Conservation (phyloP, 2,329 filamentous ascomycete genomes). For the Dryadomyces quercivorus region DNA sequence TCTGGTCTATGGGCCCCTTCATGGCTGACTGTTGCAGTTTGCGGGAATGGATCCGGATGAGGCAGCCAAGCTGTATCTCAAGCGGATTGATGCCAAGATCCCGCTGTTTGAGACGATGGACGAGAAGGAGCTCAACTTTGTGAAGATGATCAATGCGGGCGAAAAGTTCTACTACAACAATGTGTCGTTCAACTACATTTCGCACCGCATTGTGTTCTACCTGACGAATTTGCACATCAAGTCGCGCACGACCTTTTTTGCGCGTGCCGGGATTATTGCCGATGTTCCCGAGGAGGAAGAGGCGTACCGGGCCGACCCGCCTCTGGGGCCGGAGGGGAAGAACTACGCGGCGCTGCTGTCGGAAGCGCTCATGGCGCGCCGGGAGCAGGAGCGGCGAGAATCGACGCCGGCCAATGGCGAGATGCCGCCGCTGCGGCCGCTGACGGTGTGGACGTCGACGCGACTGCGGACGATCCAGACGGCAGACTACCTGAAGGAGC, state of each 20-base stretch:
- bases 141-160: conserved; percentile 99
- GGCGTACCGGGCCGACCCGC: conserved; percentile 82
- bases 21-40: conserved; percentile 41
- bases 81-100: conserved; percentile 82
- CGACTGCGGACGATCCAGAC: conserved; percentile 84
- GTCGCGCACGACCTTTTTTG: conserved; percentile 85
- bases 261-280: conserved; percentile 71
- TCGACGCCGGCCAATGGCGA: conserved; percentile 51
- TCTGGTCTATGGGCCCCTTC: conserved; percentile 18
- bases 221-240: conserved; percentile 97
- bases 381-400: conserved; percentile 65
- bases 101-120: conserved; percentile 96
- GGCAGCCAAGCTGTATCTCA: conserved; percentile 82
- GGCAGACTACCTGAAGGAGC: conserved; percentile 63
- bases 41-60: conserved; percentile 84
- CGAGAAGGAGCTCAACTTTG: conserved; percentile 86
- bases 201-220: conserved; percentile 96
- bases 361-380: conserved; percentile 68
- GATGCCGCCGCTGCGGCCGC: conserved; percentile 47
- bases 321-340: conserved; percentile 66
- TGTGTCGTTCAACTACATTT: conserved; percentile 90
- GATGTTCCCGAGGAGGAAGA: conserved; percentile 81
- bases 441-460: conserved; percentile 93
- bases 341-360: conserved; percentile 80
- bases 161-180: conserved; percentile 93